phyloP scores from a whole-genome alignment of 1,284 basidiomycete genomes.

The Rhodotorula sp. region DNA sequence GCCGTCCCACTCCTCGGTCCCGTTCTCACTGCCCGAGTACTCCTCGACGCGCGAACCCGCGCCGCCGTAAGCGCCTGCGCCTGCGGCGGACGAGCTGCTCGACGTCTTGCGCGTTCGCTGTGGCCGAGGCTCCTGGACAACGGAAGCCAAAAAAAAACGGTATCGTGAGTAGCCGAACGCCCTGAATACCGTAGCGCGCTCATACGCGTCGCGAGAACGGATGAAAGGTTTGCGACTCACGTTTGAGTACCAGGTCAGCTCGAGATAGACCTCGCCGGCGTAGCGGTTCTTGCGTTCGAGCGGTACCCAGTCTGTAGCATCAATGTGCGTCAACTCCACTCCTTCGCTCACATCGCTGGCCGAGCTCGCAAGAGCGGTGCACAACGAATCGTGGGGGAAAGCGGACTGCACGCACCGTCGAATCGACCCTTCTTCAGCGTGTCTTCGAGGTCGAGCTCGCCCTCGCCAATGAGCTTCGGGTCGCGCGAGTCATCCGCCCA shows the following conservation, averaged over 20 bases:
- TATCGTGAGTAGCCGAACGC: background rate
- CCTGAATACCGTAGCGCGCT: background rate
- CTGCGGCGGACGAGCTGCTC: background rate
- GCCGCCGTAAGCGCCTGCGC: slow-evolving; percentile 22
- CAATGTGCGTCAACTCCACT: background rate
- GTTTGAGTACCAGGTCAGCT: slow-evolving; percentile 93
- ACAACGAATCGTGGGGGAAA: background rate
- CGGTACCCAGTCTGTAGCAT: slow-evolving; percentile 84
- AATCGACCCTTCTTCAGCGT: slow-evolving; percentile 93
- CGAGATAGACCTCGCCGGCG: slow-evolving; percentile 88
- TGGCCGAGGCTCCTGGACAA: slow-evolving; percentile 29
- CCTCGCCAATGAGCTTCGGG: slow-evolving; percentile 93
- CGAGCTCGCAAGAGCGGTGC: background rate
- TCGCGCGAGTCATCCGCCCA: slow-evolving; percentile 95
- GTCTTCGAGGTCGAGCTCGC: slow-evolving; percentile 80
- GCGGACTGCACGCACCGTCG: slow-evolving; percentile 70
- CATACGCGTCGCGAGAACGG: background rate
- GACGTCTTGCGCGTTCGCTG: slow-evolving; percentile 9
- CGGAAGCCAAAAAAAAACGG: too few species aligned
- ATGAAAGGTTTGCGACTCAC: slow-evolving; percentile 58
- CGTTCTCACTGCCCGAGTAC: background rate
- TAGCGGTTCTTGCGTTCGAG: slow-evolving; percentile 87
- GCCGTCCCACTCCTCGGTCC: slow-evolving; percentile 13
- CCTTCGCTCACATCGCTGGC: background rate
- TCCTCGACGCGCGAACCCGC: slow-evolving; percentile 26